These are phyloP conservation scores for Butyriboletus loyo DNA, from an alignment of 768 basidiomycete genomes.

Conservation along the genomic window DNA sequence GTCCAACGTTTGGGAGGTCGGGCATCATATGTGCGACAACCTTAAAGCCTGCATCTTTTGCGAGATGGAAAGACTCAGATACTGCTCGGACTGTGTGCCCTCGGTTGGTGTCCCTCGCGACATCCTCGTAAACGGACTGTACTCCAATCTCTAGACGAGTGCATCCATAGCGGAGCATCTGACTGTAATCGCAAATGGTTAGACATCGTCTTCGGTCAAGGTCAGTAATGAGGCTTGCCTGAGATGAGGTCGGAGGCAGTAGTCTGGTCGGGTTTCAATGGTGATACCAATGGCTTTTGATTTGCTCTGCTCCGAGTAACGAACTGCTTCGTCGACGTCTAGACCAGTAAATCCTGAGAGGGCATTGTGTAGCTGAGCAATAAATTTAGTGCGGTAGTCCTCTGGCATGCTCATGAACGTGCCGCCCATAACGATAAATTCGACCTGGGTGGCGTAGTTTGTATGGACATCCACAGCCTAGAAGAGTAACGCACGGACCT, in stretches of 20 bases:
- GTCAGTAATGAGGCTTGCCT: conserved; percentile 46
- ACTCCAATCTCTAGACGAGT: conserved; percentile 98
- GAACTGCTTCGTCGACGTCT: conserved; percentile 94
- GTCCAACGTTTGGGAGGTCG: conserved; percentile 94
- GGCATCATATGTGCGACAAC: conserved; percentile 99
- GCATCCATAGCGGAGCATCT: conserved; percentile 99
- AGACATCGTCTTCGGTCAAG: neutral
- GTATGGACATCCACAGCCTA: neutral
- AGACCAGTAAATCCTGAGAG: conserved; percentile 91
- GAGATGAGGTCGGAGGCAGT: conserved; percentile 94
- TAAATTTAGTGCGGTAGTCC: conserved; percentile 88
- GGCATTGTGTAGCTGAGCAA: conserved; percentile 96
- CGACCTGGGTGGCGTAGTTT: conserved; percentile 49
- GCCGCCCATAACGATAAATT: conserved; percentile 96
- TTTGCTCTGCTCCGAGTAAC: conserved; percentile 96
- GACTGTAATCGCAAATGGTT: conserved; percentile 45
- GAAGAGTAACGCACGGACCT: conserved; percentile 49
- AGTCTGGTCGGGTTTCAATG: conserved; percentile 97
- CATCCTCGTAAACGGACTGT: conserved; percentile 98
- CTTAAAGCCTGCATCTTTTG: conserved; percentile 99
- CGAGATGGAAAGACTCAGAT: conserved; percentile 93
- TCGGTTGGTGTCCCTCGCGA: conserved; percentile 96
- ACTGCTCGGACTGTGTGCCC: conserved; percentile 98
- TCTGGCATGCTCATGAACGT: conserved; percentile 99
- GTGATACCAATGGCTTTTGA: conserved; percentile 99